phyloP scores from a whole-genome alignment of 2,329 filamentous ascomycete genomes.

The Alternaria hordeiaustralica region DNA sequence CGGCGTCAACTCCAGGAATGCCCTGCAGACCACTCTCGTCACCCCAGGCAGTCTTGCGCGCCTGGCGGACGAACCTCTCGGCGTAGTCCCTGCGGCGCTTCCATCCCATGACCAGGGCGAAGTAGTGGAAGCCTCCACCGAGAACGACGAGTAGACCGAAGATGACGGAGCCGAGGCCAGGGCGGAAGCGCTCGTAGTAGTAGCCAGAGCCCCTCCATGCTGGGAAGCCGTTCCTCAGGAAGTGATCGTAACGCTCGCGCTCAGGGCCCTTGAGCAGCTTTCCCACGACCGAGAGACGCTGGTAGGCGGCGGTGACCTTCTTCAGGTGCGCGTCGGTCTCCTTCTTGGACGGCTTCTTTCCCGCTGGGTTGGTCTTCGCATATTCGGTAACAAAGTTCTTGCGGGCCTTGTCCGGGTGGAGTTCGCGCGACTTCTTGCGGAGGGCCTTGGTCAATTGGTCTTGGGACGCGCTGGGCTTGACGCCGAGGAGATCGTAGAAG shows the following conservation, averaged over 20 bases:
- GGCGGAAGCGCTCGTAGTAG: constrained; percentile 94
- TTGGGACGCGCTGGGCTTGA: constrained; percentile 73
- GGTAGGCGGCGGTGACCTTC: constrained; percentile 80
- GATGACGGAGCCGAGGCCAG: constrained; percentile 85
- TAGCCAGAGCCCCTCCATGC: constrained; percentile 97
- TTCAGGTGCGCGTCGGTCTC: constrained; percentile 83
- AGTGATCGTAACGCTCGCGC: constrained; percentile 92
- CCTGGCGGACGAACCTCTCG: constrained; percentile 88
- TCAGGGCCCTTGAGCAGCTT: constrained; percentile 82
- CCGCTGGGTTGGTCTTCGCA: constrained; percentile 58
- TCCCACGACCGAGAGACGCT: constrained; percentile 81
- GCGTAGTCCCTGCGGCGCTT: constrained; percentile 91
- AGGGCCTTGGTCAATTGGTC: constrained; percentile 95
- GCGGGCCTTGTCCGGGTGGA: constrained; percentile 96
- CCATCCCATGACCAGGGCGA: constrained; percentile 83
- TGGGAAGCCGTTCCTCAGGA: constrained; percentile 90
- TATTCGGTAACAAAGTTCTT: constrained; percentile 78
- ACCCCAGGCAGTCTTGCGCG: constrained; percentile 87
- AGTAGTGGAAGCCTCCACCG: constrained; percentile 87
- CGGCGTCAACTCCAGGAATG: constrained; percentile 66
- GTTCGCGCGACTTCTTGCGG: constrained; percentile 79
- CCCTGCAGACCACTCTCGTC: constrained; percentile 71
- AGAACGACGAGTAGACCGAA: constrained; percentile 80
- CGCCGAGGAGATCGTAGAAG: constrained; percentile 92
- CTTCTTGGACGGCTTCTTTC: constrained; percentile 68